Conservation (phyloP, 495 filamentous ascomycete genomes). For the Xylaria longipes region DNA sequence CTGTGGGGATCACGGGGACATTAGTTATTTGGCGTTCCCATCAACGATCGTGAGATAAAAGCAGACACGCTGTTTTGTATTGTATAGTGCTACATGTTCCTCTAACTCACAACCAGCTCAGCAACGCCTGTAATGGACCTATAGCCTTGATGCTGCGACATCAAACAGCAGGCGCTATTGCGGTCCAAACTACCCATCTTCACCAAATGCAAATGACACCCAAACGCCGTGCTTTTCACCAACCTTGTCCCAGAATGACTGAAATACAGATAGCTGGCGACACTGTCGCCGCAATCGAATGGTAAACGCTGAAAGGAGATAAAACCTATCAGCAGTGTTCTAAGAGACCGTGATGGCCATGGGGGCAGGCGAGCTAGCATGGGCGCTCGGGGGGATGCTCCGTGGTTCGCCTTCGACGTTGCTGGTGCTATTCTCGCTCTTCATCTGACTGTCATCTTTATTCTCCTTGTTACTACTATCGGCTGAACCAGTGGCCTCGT, state of each 20-base stretch:
- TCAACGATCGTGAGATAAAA: not conserved
- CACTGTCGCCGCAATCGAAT: conserved; percentile 12
- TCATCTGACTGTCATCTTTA: conserved; percentile 69
- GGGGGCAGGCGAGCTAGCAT: conserved; percentile 54
- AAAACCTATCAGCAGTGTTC: not conserved
- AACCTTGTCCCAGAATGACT: conserved; percentile 27
- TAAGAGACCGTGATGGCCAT: conserved; percentile 41
- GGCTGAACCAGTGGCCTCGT: conserved; percentile 52
- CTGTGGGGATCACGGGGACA: not conserved
- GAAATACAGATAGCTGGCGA: conserved; percentile 12
- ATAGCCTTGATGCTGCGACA: not conserved
- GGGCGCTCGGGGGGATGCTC: conserved; percentile 48
- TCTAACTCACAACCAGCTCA: conserved; percentile 4
- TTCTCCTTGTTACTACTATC: conserved; percentile 81
- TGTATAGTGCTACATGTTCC: conserved; percentile 20
- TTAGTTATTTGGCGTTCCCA: not conserved
- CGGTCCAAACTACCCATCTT: not conserved
- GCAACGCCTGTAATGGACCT: not conserved
- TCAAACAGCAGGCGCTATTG: not conserved
- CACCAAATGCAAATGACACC: conserved; percentile 13
- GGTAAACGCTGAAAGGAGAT: not conserved
- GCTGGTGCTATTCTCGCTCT: conserved; percentile 74
- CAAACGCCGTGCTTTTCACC: conserved; percentile 26
- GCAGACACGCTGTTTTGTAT: conserved; percentile 13
- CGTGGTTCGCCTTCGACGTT: conserved; percentile 58